phyloP scores from a whole-genome alignment of 2,329 filamentous ascomycete genomes.

The Ambrosiella cleistominuta region DNA sequence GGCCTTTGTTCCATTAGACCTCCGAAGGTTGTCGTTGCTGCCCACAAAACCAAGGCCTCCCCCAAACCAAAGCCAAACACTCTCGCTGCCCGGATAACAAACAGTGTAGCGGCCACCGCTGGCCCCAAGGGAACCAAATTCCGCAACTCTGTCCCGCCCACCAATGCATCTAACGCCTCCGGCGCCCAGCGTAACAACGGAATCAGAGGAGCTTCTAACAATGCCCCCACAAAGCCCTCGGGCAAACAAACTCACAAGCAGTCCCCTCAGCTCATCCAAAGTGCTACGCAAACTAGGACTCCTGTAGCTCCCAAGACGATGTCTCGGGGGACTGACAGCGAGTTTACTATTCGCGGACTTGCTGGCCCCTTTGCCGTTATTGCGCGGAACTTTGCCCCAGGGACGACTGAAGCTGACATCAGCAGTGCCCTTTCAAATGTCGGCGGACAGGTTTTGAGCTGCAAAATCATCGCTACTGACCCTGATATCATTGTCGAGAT shows the following conservation, averaged over 20 bases:
- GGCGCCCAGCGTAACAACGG: background rate
- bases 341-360: conserved; percentile 56
- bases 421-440: conserved; percentile 63
- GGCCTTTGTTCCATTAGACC: conserved; percentile 8
- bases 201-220: background rate
- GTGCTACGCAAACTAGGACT: background rate
- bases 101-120: conserved; percentile 2
- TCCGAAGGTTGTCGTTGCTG: conserved; percentile 2
- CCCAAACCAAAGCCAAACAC: conserved; percentile 5
- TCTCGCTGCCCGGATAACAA: conserved; percentile 7
- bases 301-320: background rate
- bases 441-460: conserved; percentile 51
- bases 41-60: background rate
- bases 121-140: conserved; percentile 10
- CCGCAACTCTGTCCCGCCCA: background rate
- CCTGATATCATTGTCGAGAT: conserved; percentile 67
- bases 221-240: background rate
- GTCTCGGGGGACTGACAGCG: conserved; percentile 11
- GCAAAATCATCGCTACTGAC: conserved; percentile 46
- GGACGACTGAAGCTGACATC: conserved; percentile 67
- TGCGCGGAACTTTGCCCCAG: conserved; percentile 66
- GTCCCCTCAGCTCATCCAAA: background rate
- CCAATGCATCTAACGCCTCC: background rate
- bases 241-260: background rate
- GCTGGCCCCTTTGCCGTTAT: conserved; percentile 55